phyloP scores from a whole-genome alignment of 495 filamentous ascomycete genomes.

The Hypoxylon lienhwacheense region DNA sequence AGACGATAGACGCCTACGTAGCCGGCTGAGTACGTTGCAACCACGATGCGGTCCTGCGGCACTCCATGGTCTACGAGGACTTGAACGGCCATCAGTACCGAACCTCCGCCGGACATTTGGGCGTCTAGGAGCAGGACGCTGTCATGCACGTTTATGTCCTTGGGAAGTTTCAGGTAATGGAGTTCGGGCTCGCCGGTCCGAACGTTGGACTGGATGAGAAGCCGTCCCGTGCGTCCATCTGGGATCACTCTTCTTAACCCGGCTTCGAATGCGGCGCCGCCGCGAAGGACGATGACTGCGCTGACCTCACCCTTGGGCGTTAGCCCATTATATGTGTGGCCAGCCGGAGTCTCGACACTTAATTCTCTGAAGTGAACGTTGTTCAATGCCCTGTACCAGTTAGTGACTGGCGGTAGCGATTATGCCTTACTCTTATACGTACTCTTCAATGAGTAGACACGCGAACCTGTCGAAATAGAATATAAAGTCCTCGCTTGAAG shows the following conservation, averaged over 20 bases:
- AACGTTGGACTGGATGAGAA: conserved; percentile 87
- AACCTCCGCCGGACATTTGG: conserved; percentile 91
- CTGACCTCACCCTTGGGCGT: conserved; percentile 68
- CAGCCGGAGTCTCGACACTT: conserved; percentile 68
- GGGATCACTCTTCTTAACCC: conserved; percentile 87
- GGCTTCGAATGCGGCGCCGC: conserved; percentile 82
- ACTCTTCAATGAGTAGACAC: conserved; percentile 82
- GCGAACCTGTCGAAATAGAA: conserved; percentile 93
- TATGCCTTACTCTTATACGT: conserved; percentile 18
- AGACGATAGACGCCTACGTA: conserved; percentile 77
- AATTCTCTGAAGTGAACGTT: conserved; percentile 63
- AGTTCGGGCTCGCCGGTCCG: conserved; percentile 86
- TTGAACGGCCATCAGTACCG: conserved; percentile 93
- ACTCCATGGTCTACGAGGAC: conserved; percentile 94
- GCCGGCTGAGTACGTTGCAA: conserved; percentile 86
- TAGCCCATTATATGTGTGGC: conserved; percentile 68
- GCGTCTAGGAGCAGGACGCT: conserved; percentile 86
- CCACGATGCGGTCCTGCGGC: conserved; percentile 78
- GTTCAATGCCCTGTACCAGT: conserved; percentile 65
- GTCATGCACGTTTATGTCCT: conserved; percentile 68
- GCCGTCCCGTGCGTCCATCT: conserved; percentile 83
- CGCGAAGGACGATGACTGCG: conserved; percentile 85
- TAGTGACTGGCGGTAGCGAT: conserved; percentile 2
- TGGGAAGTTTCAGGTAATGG: conserved; percentile 79
- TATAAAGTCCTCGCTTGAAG: conserved; percentile 84